These are phyloP conservation scores for Dactylonectria macrodidyma DNA, from an alignment of 2,329 filamentous ascomycete species.

Conservation along the genomic window DNA sequence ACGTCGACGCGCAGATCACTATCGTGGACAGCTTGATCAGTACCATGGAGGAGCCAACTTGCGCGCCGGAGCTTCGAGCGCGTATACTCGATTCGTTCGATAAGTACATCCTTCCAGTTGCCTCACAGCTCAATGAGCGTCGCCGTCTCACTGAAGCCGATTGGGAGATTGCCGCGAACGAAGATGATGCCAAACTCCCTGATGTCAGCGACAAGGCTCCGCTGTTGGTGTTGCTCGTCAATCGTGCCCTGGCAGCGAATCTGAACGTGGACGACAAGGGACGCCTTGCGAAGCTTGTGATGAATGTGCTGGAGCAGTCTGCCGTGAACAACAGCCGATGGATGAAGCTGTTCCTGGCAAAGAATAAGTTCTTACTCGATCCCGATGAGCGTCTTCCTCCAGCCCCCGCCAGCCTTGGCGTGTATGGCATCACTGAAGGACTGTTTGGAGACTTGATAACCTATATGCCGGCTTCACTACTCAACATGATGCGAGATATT, in stretches of 20 bases:
- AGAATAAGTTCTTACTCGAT: conserved; percentile 45
- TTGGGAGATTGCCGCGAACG: conserved; percentile 41
- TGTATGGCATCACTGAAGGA: conserved; percentile 6
- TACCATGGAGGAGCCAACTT: conserved; percentile 37
- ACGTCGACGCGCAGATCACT: conserved; percentile 52
- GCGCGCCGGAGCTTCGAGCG: conserved; percentile 24
- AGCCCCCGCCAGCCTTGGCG: conserved; percentile 38
- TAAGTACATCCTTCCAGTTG: conserved; percentile 46
- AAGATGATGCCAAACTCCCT: conserved; percentile 18
- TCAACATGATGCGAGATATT: conserved; percentile 36
- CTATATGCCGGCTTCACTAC: conserved; percentile 37
- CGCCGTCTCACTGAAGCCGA: conserved; percentile 44
- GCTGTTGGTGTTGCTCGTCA: conserved; percentile 27
- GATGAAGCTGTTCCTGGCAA: conserved; percentile 51
- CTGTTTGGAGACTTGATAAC: conserved; percentile 32
- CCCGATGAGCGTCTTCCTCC: conserved; percentile 41
- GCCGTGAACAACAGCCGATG: conserved; percentile 50
- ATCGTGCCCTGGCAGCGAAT: background rate
- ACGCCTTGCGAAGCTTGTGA: conserved; percentile 44
- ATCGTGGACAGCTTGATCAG: conserved; percentile 49
- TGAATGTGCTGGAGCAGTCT: conserved; percentile 46
- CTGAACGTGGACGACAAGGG: conserved; percentile 22
- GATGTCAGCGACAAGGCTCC: conserved; percentile 26
- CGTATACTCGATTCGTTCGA: conserved; percentile 48
- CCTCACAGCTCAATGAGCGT: conserved; percentile 51